Base-by-base conservation (phyloP, 2,329 filamentous ascomycete species). In the Trichoderma brevicompactum region DNA sequence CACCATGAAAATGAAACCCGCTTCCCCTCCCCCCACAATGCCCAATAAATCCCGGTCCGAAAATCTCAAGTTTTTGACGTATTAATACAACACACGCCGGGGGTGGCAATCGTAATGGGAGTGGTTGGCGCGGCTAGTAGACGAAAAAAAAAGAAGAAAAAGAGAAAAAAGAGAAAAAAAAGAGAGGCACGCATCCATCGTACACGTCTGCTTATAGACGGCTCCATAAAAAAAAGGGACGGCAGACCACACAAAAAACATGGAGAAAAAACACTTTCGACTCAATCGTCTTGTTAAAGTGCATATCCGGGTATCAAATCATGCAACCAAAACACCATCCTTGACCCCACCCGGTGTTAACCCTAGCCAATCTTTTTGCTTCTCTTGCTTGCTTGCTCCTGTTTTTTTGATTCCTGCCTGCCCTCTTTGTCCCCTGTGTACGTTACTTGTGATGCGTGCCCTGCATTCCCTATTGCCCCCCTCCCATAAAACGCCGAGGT, bases 221-320 rank as follows among this genome's bases (percentile, higher is more conserved):
- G 62, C 53, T 65, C 62, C 62, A 65, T 65, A 58, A 43, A 41
- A 48, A 56, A 43, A 52, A 36, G 44, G 41, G 36, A 43, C 38
- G 36, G 53, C 53, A 65, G 41, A 58, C 62, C 52, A 44, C 54
- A 41, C 34, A 48, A 64, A 36, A 64, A 40, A 49, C 50, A 53
- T 34, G 48, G 59, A 41, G 53, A 62, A 32, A 36, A 15, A 55
- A 64, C 28, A 56, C 61, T 38, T 36, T 61, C 41, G 50, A 64
- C 50, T 17, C 50, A 64, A 55, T 64, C 36, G 61, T 64, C 52
- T 54, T 64, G 50, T 64, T 64, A 44, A 64, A 64, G 43, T 56
- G 61, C 41, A 56, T 64, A 56, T 56, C 53, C 53, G 62, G 62
- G 62, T 65, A 65, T 65, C 62, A 65, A 65, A 65, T 65, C 62